Base-by-base conservation (phyloP, 805 yeast genomes). In the Helenozyma rhizophorensis region DNA sequence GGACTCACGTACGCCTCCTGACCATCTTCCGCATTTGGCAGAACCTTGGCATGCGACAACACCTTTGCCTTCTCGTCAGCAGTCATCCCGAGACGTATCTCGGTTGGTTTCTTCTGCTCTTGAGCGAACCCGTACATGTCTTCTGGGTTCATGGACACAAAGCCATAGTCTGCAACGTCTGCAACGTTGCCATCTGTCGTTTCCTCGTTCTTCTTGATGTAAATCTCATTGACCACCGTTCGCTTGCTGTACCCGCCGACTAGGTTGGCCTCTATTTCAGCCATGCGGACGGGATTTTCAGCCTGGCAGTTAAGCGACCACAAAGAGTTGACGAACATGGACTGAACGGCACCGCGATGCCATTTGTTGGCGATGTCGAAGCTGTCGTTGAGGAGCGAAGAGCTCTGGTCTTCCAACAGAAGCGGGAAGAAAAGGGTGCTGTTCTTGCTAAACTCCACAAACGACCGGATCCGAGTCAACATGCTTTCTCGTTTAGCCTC, bases 341-440 rank as follows among this genome's bases (percentile, higher is more conserved):
- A 32, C 6, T 43, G 34, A 3, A 51, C 42, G 4, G 52, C 46
- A 0, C 68, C 53, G 4, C 53, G 40, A 21, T 70, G 64, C 83
- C 83, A 78, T 12, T 49, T 31, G 36, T 59, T 60, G 11, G 35
- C 16, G 0, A 39, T 7, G n/a, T 54, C 50, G 27, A 33, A 35
- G 14, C 12, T 13, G 4, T 21, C 13, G 11, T 9, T 14, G 7
- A 8, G 5, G 19, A 17, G 19, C 7, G 8, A 8, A 5, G 8
- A 8, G 5, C 19, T 17, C 18, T 31, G 34, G n/a, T 34, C 32
- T 12, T 28, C 39, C n/a, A n/a, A n/a, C 19, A 25, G 58, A 54
- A 84, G 17, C 0, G 94, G 90, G 9, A 85, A 51, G 27, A 74
- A 64, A 14, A 85, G 48, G 6, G 82, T 69, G 0, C 80, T 63